Conservation (phyloP, 2,329 filamentous ascomycete genomes). For the Sodiomyces alkalinus region DNA sequence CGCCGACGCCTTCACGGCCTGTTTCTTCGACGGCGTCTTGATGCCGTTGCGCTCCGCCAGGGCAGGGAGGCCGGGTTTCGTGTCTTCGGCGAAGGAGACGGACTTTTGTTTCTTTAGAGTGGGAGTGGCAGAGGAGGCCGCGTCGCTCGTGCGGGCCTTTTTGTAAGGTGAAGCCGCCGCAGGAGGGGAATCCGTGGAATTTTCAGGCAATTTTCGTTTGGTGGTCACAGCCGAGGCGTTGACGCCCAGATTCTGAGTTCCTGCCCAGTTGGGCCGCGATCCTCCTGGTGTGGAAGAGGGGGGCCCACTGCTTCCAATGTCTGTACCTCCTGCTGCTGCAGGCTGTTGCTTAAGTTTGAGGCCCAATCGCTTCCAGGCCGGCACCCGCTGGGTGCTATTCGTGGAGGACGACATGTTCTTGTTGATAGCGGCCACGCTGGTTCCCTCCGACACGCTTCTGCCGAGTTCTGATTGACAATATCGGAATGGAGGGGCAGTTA, state of each 20-base stretch:
- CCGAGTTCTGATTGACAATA: no score
- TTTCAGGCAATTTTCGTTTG: slow-evolving; percentile 9
- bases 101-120: slow-evolving; percentile 24
- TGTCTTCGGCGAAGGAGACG: slow-evolving; percentile 32
- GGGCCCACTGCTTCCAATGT: no score
- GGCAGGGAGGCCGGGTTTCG: slow-evolving; percentile 14
- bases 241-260: slow-evolving; percentile 8
- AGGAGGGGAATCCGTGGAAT: slow-evolving; percentile 6
- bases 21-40: slow-evolving; percentile 8
- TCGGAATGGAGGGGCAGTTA: slow-evolving; percentile 12
- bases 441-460: no score
- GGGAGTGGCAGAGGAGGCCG: slow-evolving; percentile 4
- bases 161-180: slow-evolving; percentile 12
- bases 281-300: slow-evolving; percentile 7
- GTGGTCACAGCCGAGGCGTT: slow-evolving; percentile 9
- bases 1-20: slow-evolving; percentile 13
- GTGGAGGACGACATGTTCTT: slow-evolving; percentile 29
- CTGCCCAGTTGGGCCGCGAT: slow-evolving; percentile 12
- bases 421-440: no score
- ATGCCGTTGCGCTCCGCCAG: slow-evolving; percentile 4
- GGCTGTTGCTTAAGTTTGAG: slow-evolving; percentile 39
- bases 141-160: slow-evolving; percentile 12
- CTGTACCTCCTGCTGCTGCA: slow-evolving; percentile 10
- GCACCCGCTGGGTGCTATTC: slow-evolving; percentile 29
- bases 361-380: slow-evolving; percentile 48